Conservation (phyloP, 2,329 filamentous ascomycete genomes). For the Phaeosphaeria sp. region DNA sequence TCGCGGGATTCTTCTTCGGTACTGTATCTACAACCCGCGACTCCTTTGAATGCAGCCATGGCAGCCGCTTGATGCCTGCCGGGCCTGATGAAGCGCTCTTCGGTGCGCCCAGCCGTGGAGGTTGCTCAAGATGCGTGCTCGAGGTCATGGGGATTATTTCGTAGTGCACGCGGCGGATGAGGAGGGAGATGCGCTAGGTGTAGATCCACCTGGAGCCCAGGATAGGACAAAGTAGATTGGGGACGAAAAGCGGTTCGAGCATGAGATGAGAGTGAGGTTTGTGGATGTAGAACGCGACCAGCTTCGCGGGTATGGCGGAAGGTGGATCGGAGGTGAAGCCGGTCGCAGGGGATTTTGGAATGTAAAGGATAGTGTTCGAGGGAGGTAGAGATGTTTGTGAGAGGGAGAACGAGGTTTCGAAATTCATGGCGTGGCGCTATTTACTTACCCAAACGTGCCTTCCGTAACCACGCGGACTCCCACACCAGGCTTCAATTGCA, state of each 20-base stretch:
- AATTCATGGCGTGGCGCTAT: constrained; percentile 3
- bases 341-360: constrained; percentile 8
- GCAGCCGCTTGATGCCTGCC: constrained; percentile 27
- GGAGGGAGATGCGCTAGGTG: background rate
- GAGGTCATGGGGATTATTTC: background rate
- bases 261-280: background rate
- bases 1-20: constrained; percentile 3
- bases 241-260: background rate
- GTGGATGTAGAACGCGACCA: constrained; percentile 12
- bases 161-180: background rate
- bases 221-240: background rate
- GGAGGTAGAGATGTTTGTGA: constrained; percentile 10
- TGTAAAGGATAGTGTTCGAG: constrained; percentile 13
- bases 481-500: background rate
- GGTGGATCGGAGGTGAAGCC: constrained; percentile 16
- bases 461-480: background rate
- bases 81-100: background rate
- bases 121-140: background rate
- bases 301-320: constrained; percentile 12
- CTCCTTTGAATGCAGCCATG: constrained; percentile 40
- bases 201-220: background rate
- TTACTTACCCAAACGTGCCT: constrained; percentile 5
- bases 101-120: background rate
- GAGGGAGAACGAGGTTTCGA: constrained; percentile 1
- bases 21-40: constrained; percentile 7